Evolutionary conservation across 306 rosid genomes (phyloP).

Genomic region (Argentina anserina): DNA sequence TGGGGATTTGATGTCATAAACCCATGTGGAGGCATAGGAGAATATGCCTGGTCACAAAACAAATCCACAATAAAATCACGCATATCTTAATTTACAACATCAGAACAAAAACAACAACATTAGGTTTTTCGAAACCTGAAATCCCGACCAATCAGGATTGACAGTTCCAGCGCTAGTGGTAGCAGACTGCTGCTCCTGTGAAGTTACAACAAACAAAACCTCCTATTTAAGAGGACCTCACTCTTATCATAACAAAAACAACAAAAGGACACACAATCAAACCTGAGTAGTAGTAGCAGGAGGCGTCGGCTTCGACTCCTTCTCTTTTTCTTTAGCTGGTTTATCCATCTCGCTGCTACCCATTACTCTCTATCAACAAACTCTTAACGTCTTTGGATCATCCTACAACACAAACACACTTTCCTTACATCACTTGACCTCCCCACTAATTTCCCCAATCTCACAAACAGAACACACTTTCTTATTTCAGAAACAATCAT

Average conservation of each 20-base stretch:
- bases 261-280: constrained; percentile 23
- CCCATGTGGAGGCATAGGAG: constrained; percentile 94
- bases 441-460: not conserved
- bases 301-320: constrained; percentile 70
- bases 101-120: constrained; percentile 11
- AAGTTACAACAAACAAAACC: constrained; percentile 4
- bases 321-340: constrained; percentile 60
- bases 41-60: constrained; percentile 59
- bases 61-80: constrained; percentile 28
- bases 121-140: constrained; percentile 62
- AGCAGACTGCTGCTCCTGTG: constrained; percentile 85
- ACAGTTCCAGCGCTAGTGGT: constrained; percentile 55
- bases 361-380: constrained; percentile 43
- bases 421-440: not conserved
- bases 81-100: constrained; percentile 21
- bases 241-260: constrained; percentile 8
- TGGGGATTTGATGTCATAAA: constrained; percentile 92
- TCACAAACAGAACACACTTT: not conserved
- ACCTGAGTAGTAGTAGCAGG: constrained; percentile 66
- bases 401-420: constrained; percentile 39
- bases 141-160: constrained; percentile 94
- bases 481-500: not conserved
- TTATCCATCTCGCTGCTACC: constrained; percentile 85
- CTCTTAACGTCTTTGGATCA: constrained; percentile 42
- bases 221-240: not conserved